phyloP scores from a whole-genome alignment of 441 rosid species.

The Gossypium lobatum region DNA sequence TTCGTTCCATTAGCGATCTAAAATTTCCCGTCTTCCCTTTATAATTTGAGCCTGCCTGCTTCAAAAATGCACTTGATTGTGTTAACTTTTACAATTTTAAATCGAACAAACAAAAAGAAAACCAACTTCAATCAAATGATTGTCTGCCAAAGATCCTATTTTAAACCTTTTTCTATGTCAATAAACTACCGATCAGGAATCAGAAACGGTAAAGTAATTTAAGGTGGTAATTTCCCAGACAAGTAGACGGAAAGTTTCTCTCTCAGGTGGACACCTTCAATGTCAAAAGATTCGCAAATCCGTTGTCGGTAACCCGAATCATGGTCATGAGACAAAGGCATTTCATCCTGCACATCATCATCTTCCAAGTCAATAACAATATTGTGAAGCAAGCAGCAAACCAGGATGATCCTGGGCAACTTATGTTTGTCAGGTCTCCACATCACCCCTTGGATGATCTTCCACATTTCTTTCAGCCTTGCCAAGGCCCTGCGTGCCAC shows the following conservation, averaged over 20 bases:
- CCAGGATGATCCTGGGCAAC: slow-evolving; percentile 61
- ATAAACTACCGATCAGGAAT: background rate
- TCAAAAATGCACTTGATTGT: background rate
- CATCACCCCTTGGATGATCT: slow-evolving; percentile 59
- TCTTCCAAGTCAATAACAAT: slow-evolving; percentile 52
- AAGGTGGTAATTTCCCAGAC: slow-evolving; percentile 29
- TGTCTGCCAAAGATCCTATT: background rate
- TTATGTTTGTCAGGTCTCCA: slow-evolving; percentile 70
- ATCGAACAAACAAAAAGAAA: slow-evolving; percentile 3
- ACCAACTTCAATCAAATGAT: background rate
- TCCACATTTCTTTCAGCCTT: slow-evolving; percentile 56
- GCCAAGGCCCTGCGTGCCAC: slow-evolving; percentile 51
- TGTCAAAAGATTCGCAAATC: slow-evolving; percentile 32
- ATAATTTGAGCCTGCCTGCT: background rate
- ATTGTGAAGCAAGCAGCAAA: slow-evolving; percentile 71
- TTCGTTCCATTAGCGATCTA: too few relatives aligned
- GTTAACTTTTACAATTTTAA: background rate
- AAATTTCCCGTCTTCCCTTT: background rate
- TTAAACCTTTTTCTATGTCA: background rate
- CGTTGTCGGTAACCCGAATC: slow-evolving; percentile 42
- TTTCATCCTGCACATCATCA: slow-evolving; percentile 30
- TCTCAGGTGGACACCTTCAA: slow-evolving; percentile 35
- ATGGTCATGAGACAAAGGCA: slow-evolving; percentile 28
- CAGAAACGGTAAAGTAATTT: slow-evolving; percentile 7
- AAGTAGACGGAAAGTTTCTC: slow-evolving; percentile 41